Evolutionary conservation across 2,329 filamentous ascomycete genomes (phyloP), one percentile per base, ranked within the genome.

Genomic region (Talaromyces sp.): DNA sequence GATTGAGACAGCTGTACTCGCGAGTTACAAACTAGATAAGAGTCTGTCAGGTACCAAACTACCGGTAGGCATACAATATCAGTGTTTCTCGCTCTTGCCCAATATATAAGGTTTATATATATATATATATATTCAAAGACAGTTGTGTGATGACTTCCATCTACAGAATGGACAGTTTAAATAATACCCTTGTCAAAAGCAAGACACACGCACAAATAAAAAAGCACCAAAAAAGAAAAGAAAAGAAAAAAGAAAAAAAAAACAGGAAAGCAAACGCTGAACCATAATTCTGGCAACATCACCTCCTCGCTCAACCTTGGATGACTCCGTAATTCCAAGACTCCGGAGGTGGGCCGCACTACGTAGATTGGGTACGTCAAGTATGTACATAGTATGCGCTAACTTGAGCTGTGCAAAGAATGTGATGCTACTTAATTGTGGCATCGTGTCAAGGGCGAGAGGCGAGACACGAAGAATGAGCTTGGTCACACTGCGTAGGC

Each of bases 281-380:
- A 37, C 46, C 57, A 59, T 5, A 37, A 1, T 25, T 50, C 28
- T 54, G n/a, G 11, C 31, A 54, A n/a, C 25, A 16, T 44, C 33
- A 33, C 3, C 28, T 31, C 42, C 35, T 59, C 28, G 23, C 25
- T 58, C 40, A 40, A 59, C 42, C 23, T 48, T 59, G 28, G 31
- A 35, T 59, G 48, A 50, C 42, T 48, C 57, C 57, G 42, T 50
- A 50, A 39, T 50, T 58, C 42, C 31, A 50, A 37, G 57, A 50
- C 42, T 23, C 42, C 42, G 31, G 31, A 59, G 57, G 57, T 59
- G 57, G 57, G 57, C 48, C 57, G n/a, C 25, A 33, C 33, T 18
- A 2, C 16, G 46, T 28, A 50, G 23, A 28, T 21, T 31, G 16
- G 46, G 46, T 50, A 50, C 46, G 25, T 52, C 48, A 52, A 44